These are phyloP conservation scores for Cyberlindnera amylophila DNA, from an alignment of 805 yeast genomes.

Conservation along the genomic window DNA sequence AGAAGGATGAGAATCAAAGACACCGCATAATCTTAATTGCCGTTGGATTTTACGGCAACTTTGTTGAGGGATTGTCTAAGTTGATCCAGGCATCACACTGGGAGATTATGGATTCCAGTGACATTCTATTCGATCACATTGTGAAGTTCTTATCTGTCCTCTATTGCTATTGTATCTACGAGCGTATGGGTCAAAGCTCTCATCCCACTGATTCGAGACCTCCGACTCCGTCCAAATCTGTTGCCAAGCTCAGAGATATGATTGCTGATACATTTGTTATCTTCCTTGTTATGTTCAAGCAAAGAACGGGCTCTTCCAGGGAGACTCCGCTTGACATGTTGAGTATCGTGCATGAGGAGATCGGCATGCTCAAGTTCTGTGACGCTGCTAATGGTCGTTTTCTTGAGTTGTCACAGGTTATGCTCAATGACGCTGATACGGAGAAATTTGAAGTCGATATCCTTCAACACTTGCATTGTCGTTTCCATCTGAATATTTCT, in stretches of 20 bases:
- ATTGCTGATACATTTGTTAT: constrained; percentile 37
- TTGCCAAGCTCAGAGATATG: constrained; percentile 34
- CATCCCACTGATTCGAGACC: constrained; percentile 35
- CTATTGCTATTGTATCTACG: constrained; percentile 39
- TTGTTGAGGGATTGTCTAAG: constrained; percentile 36
- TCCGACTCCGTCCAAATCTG: constrained; percentile 8
- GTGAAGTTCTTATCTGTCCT: constrained; percentile 38
- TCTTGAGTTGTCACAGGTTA: constrained; percentile 53
- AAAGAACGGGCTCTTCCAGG: constrained; percentile 6
- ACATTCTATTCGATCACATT: constrained; percentile 21
- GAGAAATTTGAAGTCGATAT: constrained; percentile 59
- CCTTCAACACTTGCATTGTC: constrained; percentile 74
- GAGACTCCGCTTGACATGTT: constrained; percentile 41
- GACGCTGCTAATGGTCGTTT: constrained; percentile 59
- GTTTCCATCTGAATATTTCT: constrained; percentile 63
- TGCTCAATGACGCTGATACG: constrained; percentile 41
- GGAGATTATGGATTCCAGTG: constrained; percentile 21
- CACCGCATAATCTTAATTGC: constrained; percentile 42
- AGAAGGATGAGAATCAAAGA: constrained; percentile 32
- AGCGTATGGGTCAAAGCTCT: constrained; percentile 5
- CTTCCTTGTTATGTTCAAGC: constrained; percentile 35
- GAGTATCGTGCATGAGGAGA: constrained; percentile 62
- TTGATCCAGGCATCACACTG: constrained; percentile 33
- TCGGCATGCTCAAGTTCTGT: constrained; percentile 71
- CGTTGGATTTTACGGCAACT: constrained; percentile 51